A percentile compares a stretch with the other conserved stretches of the same genome.
phyloP scores from a whole-genome alignment of 306 rosid genomes.

The Echinosophora koreensis region DNA sequence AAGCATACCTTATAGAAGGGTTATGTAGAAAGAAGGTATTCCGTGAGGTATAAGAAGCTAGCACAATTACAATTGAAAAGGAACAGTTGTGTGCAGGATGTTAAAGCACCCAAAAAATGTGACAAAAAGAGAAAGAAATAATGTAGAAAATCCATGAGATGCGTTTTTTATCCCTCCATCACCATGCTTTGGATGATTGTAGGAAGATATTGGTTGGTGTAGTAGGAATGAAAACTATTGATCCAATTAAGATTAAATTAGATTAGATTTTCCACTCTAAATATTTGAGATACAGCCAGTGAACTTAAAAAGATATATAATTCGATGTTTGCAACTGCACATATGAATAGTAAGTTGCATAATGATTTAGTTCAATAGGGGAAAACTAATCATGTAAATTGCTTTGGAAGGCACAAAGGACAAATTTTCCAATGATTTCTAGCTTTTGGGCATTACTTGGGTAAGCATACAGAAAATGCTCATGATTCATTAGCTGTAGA shows the following conservation, averaged over 20 bases:
- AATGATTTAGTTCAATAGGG: neutral
- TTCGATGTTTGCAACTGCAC: too few species aligned
- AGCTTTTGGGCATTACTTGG: neutral
- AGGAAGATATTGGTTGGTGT: too few species aligned
- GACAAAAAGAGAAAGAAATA: neutral
- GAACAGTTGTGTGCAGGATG: too few species aligned
- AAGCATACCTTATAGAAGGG: neutral
- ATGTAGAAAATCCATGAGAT: neutral
- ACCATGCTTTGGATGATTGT: neutral
- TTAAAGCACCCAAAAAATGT: neutral
- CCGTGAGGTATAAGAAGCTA: constrained; percentile 1
- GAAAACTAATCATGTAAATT: neutral
- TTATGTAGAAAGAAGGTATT: neutral
- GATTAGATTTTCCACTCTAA: too few species aligned
- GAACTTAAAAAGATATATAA: too few species aligned
- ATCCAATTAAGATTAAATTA: too few species aligned
- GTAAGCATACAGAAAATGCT: too few species aligned
- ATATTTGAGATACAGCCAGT: too few species aligned
- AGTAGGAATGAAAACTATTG: too few species aligned
- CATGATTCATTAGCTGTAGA: too few species aligned
- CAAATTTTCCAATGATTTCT: neutral
- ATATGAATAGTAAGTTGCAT: too few species aligned
- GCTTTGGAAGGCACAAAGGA: neutral
- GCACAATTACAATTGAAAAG: neutral
- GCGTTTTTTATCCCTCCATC: neutral